phyloP scores from a whole-genome alignment of 148 eudicot genomes.

The Limonium bicolor region DNA sequence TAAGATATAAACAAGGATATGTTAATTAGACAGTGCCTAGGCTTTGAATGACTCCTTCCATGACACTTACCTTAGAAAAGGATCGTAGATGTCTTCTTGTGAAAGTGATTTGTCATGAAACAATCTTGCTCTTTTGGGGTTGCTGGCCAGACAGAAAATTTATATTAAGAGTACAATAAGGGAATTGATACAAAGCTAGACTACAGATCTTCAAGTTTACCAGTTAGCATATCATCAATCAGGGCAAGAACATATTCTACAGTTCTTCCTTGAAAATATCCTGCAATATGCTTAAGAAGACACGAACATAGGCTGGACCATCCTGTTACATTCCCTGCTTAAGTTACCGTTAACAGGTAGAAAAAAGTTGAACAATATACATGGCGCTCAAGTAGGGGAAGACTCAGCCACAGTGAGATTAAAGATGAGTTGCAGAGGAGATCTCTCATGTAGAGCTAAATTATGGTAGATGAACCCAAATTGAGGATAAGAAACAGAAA shows the following conservation, averaged over 20 bases:
- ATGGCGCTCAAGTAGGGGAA: neutral
- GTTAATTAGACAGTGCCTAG: neutral
- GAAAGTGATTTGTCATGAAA: slow-evolving; percentile 87
- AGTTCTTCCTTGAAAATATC: slow-evolving; percentile 94
- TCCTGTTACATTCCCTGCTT: slow-evolving; percentile 37
- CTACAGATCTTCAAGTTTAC: slow-evolving; percentile 19
- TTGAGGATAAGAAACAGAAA: neutral
- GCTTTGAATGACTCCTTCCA: neutral
- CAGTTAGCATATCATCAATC: slow-evolving; percentile 84
- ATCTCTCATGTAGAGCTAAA: neutral
- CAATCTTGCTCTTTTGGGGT: slow-evolving; percentile 80
- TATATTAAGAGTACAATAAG: slow-evolving; percentile 3
- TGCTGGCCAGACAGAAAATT: slow-evolving; percentile 36
- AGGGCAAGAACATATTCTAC: slow-evolving; percentile 91
- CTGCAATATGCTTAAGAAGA: slow-evolving; percentile 69
- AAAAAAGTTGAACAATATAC: neutral
- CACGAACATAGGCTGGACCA: slow-evolving; percentile 78
- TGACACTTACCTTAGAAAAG: slow-evolving; percentile 55
- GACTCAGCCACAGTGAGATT: neutral
- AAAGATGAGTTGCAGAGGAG: neutral
- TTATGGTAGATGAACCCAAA: neutral
- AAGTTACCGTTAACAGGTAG: neutral
- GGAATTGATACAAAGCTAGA: neutral
- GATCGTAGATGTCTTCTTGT: slow-evolving; percentile 75
- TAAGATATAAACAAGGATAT: neutral